These are phyloP conservation scores for Citrus unshiu DNA, from an alignment of 345 rosid species.

Conservation along the genomic window DNA sequence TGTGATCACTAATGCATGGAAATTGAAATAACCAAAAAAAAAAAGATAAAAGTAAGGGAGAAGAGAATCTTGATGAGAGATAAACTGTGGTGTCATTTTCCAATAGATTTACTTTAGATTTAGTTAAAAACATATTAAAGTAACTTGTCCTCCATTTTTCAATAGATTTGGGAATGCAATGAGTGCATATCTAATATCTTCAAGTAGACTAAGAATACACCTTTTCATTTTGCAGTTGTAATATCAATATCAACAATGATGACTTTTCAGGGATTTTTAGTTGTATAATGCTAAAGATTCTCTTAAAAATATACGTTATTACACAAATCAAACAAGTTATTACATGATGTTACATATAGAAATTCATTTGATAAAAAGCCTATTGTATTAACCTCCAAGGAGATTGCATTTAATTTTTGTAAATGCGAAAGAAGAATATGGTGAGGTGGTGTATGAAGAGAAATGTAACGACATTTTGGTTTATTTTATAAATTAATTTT, in stretches of 20 bases:
- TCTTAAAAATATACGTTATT: too few relatives aligned
- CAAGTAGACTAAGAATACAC: too few relatives aligned
- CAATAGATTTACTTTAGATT: neutral
- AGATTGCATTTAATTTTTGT: too few relatives aligned
- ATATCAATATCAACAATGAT: neutral
- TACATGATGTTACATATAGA: too few relatives aligned
- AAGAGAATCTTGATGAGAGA: neutral
- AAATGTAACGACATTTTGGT: too few relatives aligned
- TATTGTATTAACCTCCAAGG: too few relatives aligned
- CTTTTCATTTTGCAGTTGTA: neutral
- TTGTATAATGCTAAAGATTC: too few relatives aligned
- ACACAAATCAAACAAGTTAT: too few relatives aligned
- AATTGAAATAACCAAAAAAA: neutral
- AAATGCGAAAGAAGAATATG: too few relatives aligned
- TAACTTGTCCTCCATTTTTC: neutral
- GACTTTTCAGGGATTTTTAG: neutral
- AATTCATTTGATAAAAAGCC: too few relatives aligned
- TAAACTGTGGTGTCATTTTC: neutral
- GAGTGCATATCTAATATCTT: neutral
- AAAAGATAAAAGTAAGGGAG: neutral
- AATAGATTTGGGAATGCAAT: neutral
- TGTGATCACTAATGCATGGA: neutral
- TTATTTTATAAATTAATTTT: too few relatives aligned
- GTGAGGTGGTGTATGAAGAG: too few relatives aligned
- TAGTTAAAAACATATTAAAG: neutral